Evolutionary conservation across 208 protist species (phyloP), one percentile per base, ranked within the genome.

Genomic region (Acanthamoeba healyi): DNA sequence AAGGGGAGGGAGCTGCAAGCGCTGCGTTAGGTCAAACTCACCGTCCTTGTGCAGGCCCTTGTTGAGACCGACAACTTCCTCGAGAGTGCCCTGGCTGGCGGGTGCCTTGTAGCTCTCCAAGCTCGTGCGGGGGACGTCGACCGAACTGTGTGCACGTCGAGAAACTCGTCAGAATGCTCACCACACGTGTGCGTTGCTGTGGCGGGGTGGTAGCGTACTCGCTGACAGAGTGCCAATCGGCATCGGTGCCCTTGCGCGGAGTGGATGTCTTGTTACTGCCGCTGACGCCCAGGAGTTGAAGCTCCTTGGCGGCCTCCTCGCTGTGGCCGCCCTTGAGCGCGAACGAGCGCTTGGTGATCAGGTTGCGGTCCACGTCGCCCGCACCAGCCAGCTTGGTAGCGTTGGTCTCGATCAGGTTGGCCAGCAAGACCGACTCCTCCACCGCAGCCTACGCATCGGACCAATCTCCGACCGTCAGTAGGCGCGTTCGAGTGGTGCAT

Each of bases 211-310:
- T n/a, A 46, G 42, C 70, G 14, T 44, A 79, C 70, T 79, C 70
- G 70, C 70, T 79, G 36, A 44, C 42, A 24, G 70, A 79, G 24
- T 79, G 70, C 70, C 70, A 79, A 42, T 79, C 70, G 70, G 70
- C 14, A 24, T 46, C 36, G 34, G 70, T 79, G 24, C n/a, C n/a
- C n/a, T n/a, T n/a, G n/a, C n/a, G n/a, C n/a, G n/a, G n/a, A n/a
- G n/a, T n/a, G n/a, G n/a, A n/a, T n/a, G n/a, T 19, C 10, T 54
- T 54, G 49, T 67, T 67, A 24, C 70, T 79, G 38, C 70, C 32
- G 70, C 70, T 79, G 38, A 79, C 36, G 38, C 70, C 70, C 10
- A 79, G 70, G 12, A 79, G 26, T 5, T 9, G 9, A 5, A 79
- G 70, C 34, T 79, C 70, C 6, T 24, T 38, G 29, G 38, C 7